Evolutionary conservation across 192 early-diverging fungal genomes (phyloP).

Genomic region (Backusella liffmaniae): DNA sequence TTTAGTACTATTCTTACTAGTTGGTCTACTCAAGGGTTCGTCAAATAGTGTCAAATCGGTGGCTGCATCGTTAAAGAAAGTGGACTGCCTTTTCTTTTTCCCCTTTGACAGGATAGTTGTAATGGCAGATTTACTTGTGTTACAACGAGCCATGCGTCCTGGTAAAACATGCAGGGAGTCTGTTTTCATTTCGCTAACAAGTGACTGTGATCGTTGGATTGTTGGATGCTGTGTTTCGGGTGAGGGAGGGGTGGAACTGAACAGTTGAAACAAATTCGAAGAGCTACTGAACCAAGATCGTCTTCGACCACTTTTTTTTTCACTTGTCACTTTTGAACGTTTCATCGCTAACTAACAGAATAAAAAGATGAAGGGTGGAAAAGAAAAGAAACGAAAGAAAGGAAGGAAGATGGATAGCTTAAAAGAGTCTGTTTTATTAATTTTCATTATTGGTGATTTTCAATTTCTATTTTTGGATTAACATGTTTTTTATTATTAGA

Average conservation of each 20-base stretch:
- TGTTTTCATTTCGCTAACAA: not conserved
- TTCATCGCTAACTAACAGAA: not conserved
- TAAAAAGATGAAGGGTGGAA: not conserved
- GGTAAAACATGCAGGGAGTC: not conserved
- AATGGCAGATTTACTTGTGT: conserved; percentile 4
- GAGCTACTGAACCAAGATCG: conserved; percentile 17
- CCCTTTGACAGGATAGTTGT: conserved; percentile 15
- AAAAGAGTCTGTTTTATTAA: too few species aligned
- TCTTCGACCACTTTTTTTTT: not conserved
- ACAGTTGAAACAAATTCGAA: not conserved
- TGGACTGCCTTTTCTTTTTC: not conserved
- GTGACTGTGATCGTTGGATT: conserved; percentile 6
- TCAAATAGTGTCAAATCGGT: not conserved
- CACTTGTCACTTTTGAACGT: not conserved
- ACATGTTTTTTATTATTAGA: not conserved
- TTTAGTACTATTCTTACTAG: not conserved
- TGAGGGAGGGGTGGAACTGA: conserved; percentile 11
- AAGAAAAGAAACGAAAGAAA: not conserved
- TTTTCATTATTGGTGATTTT: not conserved
- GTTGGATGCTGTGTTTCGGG: not conserved
- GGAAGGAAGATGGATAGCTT: too few species aligned
- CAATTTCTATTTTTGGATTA: not conserved
- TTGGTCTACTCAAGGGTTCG: not conserved
- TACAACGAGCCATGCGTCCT: not conserved
- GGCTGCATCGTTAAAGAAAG: not conserved